Conservation (phyloP, 2,329 filamentous ascomycete genomes). For the Aureobasidium sp. region DNA sequence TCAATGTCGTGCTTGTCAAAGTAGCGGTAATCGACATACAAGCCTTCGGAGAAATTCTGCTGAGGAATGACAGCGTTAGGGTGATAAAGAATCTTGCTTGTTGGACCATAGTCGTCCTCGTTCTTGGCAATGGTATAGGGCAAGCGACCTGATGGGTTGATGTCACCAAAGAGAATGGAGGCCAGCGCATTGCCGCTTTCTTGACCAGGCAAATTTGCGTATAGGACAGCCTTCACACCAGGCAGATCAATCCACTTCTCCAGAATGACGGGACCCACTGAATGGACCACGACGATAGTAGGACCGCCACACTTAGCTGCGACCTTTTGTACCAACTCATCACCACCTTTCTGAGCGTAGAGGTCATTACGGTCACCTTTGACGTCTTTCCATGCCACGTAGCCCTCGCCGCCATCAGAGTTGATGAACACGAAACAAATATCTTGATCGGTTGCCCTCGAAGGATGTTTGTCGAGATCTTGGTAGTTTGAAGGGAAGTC, state of each 20-base stretch:
- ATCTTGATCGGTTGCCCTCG: constrained; percentile 48
- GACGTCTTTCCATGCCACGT: constrained; percentile 53
- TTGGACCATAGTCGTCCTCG: constrained; percentile 68
- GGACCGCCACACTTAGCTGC: constrained; percentile 58
- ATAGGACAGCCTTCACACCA: constrained; percentile 64
- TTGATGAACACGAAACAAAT: constrained; percentile 83
- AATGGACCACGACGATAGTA: constrained; percentile 79
- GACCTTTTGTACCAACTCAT: constrained; percentile 65
- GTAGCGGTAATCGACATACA: constrained; percentile 85
- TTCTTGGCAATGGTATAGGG: constrained; percentile 79
- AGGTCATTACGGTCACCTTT: constrained; percentile 74
- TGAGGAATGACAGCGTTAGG: constrained; percentile 67
- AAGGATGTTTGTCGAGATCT: constrained; percentile 14
- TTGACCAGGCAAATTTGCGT: constrained; percentile 81
- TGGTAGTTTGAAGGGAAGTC: constrained; percentile 45
- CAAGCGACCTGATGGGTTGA: constrained; percentile 72
- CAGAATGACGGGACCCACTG: constrained; percentile 74
- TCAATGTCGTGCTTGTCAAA: constrained; percentile 70
- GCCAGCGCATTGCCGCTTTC: constrained; percentile 77
- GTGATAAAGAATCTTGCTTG: constrained; percentile 61
- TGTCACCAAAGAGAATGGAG: constrained; percentile 71
- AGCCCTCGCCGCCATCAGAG: constrained; percentile 79
- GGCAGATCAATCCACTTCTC: constrained; percentile 69
- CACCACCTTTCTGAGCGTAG: constrained; percentile 68
- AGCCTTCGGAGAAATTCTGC: constrained; percentile 73